Evolutionary conservation across 1,284 basidiomycete genomes (phyloP).

Genomic region (Mycena citricolor): DNA sequence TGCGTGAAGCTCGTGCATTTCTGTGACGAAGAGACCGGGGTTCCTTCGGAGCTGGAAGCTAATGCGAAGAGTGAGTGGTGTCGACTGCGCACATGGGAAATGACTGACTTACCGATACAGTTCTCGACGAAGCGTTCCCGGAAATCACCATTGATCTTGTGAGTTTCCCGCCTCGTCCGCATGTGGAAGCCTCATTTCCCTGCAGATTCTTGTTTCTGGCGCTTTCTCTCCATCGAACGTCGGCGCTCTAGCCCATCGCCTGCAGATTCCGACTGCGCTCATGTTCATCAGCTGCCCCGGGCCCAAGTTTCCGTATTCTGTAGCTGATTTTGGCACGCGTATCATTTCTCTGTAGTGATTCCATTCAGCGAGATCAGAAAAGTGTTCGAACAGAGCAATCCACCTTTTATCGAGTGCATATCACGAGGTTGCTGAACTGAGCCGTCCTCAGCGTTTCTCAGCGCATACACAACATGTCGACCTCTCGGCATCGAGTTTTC

Average conservation of each 20-base stretch:
- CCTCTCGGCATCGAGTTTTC: too few relatives aligned
- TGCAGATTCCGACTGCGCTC: constrained; percentile 45
- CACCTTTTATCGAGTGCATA: too few relatives aligned
- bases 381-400: too few relatives aligned
- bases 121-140: constrained; percentile 63
- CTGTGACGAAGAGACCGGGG: constrained; percentile 41
- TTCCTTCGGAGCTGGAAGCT: constrained; percentile 61
- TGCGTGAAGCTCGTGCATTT: constrained; percentile 69
- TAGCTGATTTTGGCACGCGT: constrained; percentile 49
- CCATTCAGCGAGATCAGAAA: too few relatives aligned
- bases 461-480: too few relatives aligned
- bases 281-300: constrained; percentile 59
- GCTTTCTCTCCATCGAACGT: constrained; percentile 45
- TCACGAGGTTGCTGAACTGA: too few relatives aligned
- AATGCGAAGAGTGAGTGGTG: constrained; percentile 53
- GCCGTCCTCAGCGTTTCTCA: too few relatives aligned
- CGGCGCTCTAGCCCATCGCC: constrained; percentile 43
- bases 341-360: constrained; percentile 47
- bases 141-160: constrained; percentile 60
- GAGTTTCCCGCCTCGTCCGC: constrained; percentile 22
- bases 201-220: constrained; percentile 49
- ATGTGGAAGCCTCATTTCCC: neutral
- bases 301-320: constrained; percentile 36
- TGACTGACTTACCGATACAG: constrained; percentile 27
- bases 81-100: constrained; percentile 2